A percentile compares a stretch with the other conserved stretches of the same genome.
Conservation (phyloP, 257 asterid genomes). For the Petunia axillaris region DNA sequence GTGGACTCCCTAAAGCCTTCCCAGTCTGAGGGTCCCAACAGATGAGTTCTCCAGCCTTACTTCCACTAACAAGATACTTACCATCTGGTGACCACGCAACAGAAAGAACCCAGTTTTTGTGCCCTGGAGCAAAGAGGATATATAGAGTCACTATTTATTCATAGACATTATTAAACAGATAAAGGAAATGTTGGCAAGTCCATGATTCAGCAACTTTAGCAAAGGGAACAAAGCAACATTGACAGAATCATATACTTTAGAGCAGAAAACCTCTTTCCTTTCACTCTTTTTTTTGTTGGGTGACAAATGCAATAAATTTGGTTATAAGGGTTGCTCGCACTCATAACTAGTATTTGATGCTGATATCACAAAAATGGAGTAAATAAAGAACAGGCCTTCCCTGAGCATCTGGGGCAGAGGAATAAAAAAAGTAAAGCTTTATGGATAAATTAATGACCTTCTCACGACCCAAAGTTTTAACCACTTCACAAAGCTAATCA, state of each 20-base stretch:
- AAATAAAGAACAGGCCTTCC: background rate
- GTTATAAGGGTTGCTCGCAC: constrained; percentile 4
- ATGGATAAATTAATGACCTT: constrained; percentile 3
- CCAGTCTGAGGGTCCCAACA: constrained; percentile 95
- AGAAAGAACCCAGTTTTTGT: constrained; percentile 91
- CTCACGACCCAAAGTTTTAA: background rate
- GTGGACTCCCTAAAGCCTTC: constrained; percentile 72
- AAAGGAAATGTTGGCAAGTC: background rate
- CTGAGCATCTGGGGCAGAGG: constrained; percentile 8
- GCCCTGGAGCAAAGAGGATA: constrained; percentile 56
- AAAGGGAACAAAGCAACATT: background rate
- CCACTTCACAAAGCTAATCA: background rate
- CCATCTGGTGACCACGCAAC: constrained; percentile 98
- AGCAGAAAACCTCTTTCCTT: constrained; percentile 1
- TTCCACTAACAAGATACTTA: constrained; percentile 87
- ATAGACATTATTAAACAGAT: constrained; percentile 1
- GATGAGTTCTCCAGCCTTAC: constrained; percentile 85
- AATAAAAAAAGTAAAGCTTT: background rate
- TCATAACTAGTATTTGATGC: constrained; percentile 9
- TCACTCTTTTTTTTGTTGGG: background rate
- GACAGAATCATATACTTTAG: background rate
- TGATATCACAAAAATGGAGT: background rate
- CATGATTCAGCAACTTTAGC: background rate
- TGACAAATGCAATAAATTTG: background rate
- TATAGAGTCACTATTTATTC: constrained; percentile 5